Evolutionary conservation across 768 basidiomycete species (phyloP).

Genomic region (Suillus spraguei): DNA sequence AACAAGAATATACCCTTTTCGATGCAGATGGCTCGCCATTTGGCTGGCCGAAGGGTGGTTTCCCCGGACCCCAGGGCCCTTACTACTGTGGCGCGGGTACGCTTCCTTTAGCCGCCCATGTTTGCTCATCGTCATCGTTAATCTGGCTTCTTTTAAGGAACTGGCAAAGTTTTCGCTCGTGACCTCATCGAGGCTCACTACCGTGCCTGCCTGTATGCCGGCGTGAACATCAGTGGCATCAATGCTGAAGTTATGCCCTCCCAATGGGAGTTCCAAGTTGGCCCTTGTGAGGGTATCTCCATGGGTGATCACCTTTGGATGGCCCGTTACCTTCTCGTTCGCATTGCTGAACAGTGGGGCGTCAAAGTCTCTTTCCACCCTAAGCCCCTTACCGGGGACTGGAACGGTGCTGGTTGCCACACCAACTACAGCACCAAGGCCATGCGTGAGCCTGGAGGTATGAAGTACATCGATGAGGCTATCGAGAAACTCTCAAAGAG

Average conservation of each 20-base stretch:
- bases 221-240: constrained; percentile 98
- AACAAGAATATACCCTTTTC: constrained; percentile 99
- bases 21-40: constrained; percentile 88
- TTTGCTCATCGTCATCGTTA: neutral
- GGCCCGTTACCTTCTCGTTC: constrained; percentile 94
- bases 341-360: constrained; percentile 97
- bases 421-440: constrained; percentile 95
- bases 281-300: constrained; percentile 94
- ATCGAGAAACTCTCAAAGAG: constrained; percentile 91
- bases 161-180: constrained; percentile 97
- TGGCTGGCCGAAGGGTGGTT: constrained; percentile 99
- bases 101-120: constrained; percentile 27
- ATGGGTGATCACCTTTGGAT: constrained; percentile 99
- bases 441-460: constrained; percentile 94
- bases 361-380: constrained; percentile 99
- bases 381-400: constrained; percentile 95
- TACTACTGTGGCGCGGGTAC: constrained; percentile 99
- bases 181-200: constrained; percentile 99
- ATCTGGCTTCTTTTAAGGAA: constrained; percentile 51
- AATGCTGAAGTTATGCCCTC: constrained; percentile 99
- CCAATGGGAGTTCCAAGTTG: constrained; percentile 99
- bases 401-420: constrained; percentile 99
- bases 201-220: constrained; percentile 92
- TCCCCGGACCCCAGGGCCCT: constrained; percentile 98
- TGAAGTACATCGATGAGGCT: constrained; percentile 88